Evolutionary conservation across 2,329 filamentous ascomycete genomes (phyloP), one percentile per base, ranked within the genome.

Genomic region (Truncatella angustata): DNA sequence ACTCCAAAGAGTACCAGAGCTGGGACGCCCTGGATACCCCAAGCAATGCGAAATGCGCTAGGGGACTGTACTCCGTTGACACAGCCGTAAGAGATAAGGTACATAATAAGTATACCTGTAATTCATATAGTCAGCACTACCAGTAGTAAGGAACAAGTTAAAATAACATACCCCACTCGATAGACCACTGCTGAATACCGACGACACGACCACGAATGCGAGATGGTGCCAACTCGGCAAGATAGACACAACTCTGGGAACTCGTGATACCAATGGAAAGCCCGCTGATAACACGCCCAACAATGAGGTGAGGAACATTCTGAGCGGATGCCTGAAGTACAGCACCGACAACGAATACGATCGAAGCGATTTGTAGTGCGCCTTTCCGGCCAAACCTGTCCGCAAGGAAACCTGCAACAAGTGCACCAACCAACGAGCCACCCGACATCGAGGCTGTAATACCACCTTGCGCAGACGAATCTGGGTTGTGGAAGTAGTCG

Each of bases 361-460:
- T 53, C 46, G 69, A 74, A 3, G 68, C 73, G 4, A 70, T 54
- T 55, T 71, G 74, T 54, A 77, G 73, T 4, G 64, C 64, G 32
- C 59, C 60, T 59, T 73, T 73, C 39, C 72, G 67, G 16, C 73
- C 71, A 39, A 66, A 70, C 53, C 65, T 56, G 53, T 75, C 71
- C 4, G 71, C 70, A 0, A 62, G 66, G 18, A 63, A 56, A 23
- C 69, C 69, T 14, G 68, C 69, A 48, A 67, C 59, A 24, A 73
- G 65, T 50, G 73, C 70, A 7, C 73, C 74, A 9, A 86, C 67
- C 56, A 88, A 83, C 4, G 86, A 90, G 14, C 88, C 87, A 44
- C 82, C 86, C 14, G 87, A 83, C 87, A 91, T 90, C 2, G 86
- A 74, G 20, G 86, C 86, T 3, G 86, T 88, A 65, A 90, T 90